Base-by-base conservation (phyloP, 352 stramenopile species). In the Phytophthora multivora region DNA sequence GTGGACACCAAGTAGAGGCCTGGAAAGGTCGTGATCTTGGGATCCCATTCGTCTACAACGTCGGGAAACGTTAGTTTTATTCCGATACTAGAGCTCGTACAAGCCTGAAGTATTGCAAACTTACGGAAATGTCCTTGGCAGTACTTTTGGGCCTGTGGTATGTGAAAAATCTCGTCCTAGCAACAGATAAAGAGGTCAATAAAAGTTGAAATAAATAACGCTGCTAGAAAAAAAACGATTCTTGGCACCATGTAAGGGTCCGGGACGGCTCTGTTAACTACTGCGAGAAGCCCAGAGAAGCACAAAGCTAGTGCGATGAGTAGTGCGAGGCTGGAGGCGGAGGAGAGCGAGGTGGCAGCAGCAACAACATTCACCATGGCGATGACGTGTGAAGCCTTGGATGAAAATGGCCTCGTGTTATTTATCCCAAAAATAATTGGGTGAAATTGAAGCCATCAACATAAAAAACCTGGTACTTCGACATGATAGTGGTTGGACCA, bases 21-120 rank as follows among this genome's bases (percentile, higher is more conserved):
- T 5, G 91, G 91, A 38, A 97, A 96, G 28, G 91, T 98, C 33
- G 91, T 97, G 72, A 98, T 97, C 73, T 98, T 97, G 9, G 87
- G 71, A 40, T 98, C 86, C 91, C 91, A 97, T 39, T 87, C 74
- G 21, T 71, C 87, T 96, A 38, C 31, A 33, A 3, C 9, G 13
- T 33, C 11, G 21, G 21, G 28, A 33, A 11, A 33, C 4, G 10
- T 33, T 33, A 33, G 28, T 12, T 12, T 33, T 9, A n/a, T 33
- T 12, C 9, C 28, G 4, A 33, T 12, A 33, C 28, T 30, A 9
- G 26, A 30, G 3, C 4, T 10, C 7, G 7, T 23, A 33, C 16
- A 15, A 15, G 8, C 4, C 16, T 4, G 13, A 19, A 11, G 16
- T 36, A 2, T 13, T 33, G 4, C 47, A 2, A 13, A 72, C 76